Conservation (phyloP, 2,329 filamentous ascomycete species). For the Colletotrichum australisinense region DNA sequence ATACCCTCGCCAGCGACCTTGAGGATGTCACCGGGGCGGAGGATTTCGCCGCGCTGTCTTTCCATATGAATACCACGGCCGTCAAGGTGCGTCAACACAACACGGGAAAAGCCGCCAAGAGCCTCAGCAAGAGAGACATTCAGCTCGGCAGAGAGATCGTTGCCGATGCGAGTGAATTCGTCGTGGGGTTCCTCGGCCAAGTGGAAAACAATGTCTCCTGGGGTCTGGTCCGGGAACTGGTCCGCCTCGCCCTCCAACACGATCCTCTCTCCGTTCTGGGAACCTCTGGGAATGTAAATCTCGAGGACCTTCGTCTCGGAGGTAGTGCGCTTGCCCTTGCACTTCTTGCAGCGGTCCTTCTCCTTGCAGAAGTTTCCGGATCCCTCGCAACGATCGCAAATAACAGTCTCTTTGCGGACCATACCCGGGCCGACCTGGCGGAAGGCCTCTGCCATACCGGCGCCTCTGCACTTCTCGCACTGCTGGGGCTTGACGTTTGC, state of each 20-base stretch:
- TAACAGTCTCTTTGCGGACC: conserved; percentile 81
- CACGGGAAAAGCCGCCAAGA: conserved; percentile 87
- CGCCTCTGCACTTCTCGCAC: conserved; percentile 87
- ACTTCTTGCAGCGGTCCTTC: conserved; percentile 99
- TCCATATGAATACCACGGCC: conserved; percentile 88
- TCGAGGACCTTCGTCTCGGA: conserved; percentile 95
- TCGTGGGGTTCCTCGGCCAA: conserved; percentile 86
- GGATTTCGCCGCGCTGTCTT: conserved; percentile 82
- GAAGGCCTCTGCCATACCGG: conserved; percentile 80
- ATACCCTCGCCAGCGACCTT: conserved; percentile 93
- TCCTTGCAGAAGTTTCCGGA: conserved; percentile 90
- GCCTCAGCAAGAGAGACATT: conserved; percentile 86
- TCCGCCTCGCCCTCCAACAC: conserved; percentile 94
- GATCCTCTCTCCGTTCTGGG: conserved; percentile 88
- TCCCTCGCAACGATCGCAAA: conserved; percentile 86
- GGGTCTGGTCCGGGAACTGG: conserved; percentile 87
- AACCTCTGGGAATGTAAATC: conserved; percentile 93
- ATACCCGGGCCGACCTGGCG: conserved; percentile 88
- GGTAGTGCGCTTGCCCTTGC: conserved; percentile 90
- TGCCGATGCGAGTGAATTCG: conserved; percentile 82
- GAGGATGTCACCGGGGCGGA: conserved; percentile 86
- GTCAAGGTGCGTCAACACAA: conserved; percentile 92
- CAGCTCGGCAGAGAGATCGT: conserved; percentile 86
- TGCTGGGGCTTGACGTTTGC: conserved; percentile 87
- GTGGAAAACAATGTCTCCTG: conserved; percentile 93